Conservation (phyloP, 2,329 filamentous ascomycete genomes). For the Aspergillus tamarii region DNA sequence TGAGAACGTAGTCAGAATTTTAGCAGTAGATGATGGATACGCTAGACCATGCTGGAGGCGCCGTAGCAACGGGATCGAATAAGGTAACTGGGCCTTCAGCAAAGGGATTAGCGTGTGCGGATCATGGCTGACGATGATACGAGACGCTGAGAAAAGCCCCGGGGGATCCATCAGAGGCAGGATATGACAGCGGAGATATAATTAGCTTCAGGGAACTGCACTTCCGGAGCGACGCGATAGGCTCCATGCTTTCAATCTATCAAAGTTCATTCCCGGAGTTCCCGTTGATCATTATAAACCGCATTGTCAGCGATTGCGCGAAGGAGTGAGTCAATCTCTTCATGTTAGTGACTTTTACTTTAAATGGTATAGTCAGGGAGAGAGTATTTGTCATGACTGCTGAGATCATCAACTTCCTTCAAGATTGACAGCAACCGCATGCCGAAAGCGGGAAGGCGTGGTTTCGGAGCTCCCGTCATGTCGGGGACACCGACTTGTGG, state of each 20-base stretch:
- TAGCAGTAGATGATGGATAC: conserved; percentile 36
- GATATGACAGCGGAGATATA: conserved; percentile 7
- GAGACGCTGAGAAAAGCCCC: conserved; percentile 2
- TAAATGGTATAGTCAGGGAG: neutral
- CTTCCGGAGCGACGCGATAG: neutral
- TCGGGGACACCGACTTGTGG: neutral
- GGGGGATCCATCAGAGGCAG: conserved; percentile 19
- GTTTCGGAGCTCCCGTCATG: neutral
- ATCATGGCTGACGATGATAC: conserved; percentile 21
- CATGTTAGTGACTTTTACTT: neutral
- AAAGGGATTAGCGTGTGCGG: conserved; percentile 27
- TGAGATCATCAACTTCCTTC: neutral
- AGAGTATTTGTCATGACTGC: conserved; percentile 1
- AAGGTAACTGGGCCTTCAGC: conserved; percentile 41
- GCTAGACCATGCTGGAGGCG: conserved; percentile 43
- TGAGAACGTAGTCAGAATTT: conserved; percentile 38
- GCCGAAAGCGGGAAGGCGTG: neutral
- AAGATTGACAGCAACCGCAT: neutral
- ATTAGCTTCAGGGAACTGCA: conserved; percentile 3
- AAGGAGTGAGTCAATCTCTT: neutral
- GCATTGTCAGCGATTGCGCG: neutral
- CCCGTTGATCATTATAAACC: neutral
- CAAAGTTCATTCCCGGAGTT: neutral
- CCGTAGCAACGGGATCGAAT: conserved; percentile 41
- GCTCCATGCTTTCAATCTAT: neutral